Evolutionary conservation across 441 rosid species (phyloP), one percentile per base, ranked within the genome.

Genomic region (Erodium moschatum): DNA sequence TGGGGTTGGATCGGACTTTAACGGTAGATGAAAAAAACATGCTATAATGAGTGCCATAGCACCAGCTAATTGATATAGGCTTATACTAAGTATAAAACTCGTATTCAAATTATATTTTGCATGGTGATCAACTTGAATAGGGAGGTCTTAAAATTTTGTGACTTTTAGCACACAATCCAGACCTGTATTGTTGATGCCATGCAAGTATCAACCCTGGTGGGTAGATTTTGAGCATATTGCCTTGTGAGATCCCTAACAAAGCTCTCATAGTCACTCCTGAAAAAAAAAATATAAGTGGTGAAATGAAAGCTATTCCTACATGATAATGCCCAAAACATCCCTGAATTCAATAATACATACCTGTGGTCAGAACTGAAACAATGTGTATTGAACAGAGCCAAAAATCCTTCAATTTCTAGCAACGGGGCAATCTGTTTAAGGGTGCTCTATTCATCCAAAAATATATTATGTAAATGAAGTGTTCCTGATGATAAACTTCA

Each of bases 181-280:
- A 94, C 98, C 98, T 91, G 98, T 74, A 94, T 78, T 74, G 85
- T 80, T 70, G 97, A 86, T 65, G 87, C 93, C 90, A 91, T 76
- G 80, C 83, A 94, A 64, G 85, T 81, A 74, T 83, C 91, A 42
- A 89, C 84, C 76, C 97, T 85, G 70, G 91, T 82, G 4, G 87
- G 79, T 74, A 86, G 79, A 70, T 85, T 85, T 35, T 81, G 96
- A 61, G 80, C 73, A 50, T 89, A 76, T 66, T 82, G 90, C 81
- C 80, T 81, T 27, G 97, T 72, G 67, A 94, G 80, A 73, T 91
- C 96, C 78, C 99, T 85, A 60, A 94, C 80, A 58, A 91, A 88
- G 85, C 77, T 83, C 81, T 88, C 92, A 69, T 91, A 94, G 77
- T 86, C 92, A 38, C 79, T 83, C 73, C 97, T 94, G 83, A 66